A percentile compares a stretch with the other conserved stretches of the same genome.
These are phyloP conservation scores for Ottelia alismoides DNA, from an alignment of 106 monocot species.

Conservation along the genomic window DNA sequence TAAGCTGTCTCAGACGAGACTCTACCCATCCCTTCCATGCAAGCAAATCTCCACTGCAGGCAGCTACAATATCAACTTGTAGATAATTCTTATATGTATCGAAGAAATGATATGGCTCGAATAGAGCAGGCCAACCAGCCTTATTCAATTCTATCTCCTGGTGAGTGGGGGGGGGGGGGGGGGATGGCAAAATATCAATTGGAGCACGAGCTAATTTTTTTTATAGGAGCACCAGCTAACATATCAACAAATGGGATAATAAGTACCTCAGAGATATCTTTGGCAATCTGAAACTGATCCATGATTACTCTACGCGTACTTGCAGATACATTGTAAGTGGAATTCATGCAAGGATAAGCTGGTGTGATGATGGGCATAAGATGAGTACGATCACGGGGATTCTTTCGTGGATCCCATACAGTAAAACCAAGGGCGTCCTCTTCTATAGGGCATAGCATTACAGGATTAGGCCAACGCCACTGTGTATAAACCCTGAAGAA, in stretches of 20 bases:
- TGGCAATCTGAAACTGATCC: slow-evolving; percentile 58
- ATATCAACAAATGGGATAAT: background rate
- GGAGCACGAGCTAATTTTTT: too few species aligned
- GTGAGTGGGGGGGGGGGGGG: too few species aligned
- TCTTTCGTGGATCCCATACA: slow-evolving; percentile 77
- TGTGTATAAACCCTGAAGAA: slow-evolving; percentile 86
- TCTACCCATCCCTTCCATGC: slow-evolving; percentile 88
- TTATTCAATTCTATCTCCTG: slow-evolving; percentile 66
- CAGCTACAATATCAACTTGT: slow-evolving; percentile 61
- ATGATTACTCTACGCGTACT: slow-evolving; percentile 66
- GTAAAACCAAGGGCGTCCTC: slow-evolving; percentile 68
- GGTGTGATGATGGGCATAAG: slow-evolving; percentile 85
- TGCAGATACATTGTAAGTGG: slow-evolving; percentile 74
- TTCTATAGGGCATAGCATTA: slow-evolving; percentile 67
- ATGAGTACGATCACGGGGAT: slow-evolving; percentile 59
- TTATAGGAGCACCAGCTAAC: background rate
- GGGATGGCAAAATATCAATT: background rate
- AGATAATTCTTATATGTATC: slow-evolving; percentile 70
- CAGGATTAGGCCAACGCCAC: too few species aligned
- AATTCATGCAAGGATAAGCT: slow-evolving; percentile 92
- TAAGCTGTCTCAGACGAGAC: slow-evolving; percentile 68
- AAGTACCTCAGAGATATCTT: slow-evolving; percentile 59
- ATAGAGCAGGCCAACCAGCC: slow-evolving; percentile 40
- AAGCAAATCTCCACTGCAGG: slow-evolving; percentile 47
- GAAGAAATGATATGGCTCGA: slow-evolving; percentile 63